Percentiles rank a stretch among this genome's conserved stretches.
Conservation (phyloP, 306 rosid genomes). For the Cercis canadensis region DNA sequence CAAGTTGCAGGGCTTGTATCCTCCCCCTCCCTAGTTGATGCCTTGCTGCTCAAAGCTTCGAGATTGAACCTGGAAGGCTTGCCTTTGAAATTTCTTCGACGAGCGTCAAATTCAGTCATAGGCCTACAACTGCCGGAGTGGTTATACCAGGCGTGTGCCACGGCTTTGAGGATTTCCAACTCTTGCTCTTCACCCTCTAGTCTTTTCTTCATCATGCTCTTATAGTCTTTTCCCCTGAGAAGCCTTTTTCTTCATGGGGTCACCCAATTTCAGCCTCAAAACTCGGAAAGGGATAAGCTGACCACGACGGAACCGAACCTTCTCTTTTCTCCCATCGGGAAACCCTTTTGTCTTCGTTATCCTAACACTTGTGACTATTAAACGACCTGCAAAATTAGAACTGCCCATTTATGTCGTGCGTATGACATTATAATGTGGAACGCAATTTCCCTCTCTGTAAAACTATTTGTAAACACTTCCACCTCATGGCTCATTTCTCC, state of each 20-base stretch:
- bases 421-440: too few relatives aligned
- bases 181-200: conserved; percentile 41
- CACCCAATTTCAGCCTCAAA: conserved; percentile 54
- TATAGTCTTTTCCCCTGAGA: neutral
- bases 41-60: conserved; percentile 45
- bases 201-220: conserved; percentile 60
- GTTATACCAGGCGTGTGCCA: conserved; percentile 87
- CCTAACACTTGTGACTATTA: conserved; percentile 30
- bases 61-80: conserved; percentile 72
- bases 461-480: too few relatives aligned
- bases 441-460: too few relatives aligned
- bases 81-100: conserved; percentile 51
- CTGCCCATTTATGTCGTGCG: too few relatives aligned
- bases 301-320: neutral
- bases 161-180: conserved; percentile 81
- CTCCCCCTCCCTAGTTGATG: neutral
- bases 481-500: too few relatives aligned
- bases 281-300: conserved; percentile 45
- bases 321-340: neutral
- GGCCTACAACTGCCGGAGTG: conserved; percentile 61
- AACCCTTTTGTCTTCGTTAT: conserved; percentile 33
- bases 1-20: conserved; percentile 35
- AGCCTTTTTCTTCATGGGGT: conserved; percentile 41
- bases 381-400: neutral
- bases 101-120: conserved; percentile 63